Evolutionary conservation across 108 stramenopile genomes (phyloP), one percentile per base, ranked within the genome.

Genomic region (Nitzschia sp.): DNA sequence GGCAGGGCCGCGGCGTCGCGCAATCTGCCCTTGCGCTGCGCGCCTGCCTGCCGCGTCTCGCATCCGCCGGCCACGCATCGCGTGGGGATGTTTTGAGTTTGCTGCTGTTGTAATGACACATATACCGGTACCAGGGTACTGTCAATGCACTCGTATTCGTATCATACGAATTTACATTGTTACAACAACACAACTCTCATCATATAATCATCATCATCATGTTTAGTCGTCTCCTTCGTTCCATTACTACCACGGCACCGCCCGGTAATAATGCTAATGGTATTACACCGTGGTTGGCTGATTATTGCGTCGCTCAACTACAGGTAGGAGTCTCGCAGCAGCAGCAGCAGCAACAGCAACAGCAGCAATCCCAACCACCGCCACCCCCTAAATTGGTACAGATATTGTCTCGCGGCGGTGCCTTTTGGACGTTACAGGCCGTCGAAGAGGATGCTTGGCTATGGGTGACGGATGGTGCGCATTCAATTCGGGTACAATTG

Each of bases 381-480:
- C 13, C 17, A 5, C 17, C 36, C 0, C 41, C 41, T 22, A 38
- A 61, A 44, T 25, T 61, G 2, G 38, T 61, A 25, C 60, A 61
- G 45, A 34, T 61, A 4, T 1, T 61, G 1, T 2, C n/a, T 27
- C 60, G 60, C n/a, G 38, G 35, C 19, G 60, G 60, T n/a, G 45
- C 16, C 41, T 61, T 61, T 61, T 61, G 60, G 60, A 8, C 28
- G n/a, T 13, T 19, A 26, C 26, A 19, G 4, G 13, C 41, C 1
- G n/a, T 8, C 11, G 25, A 19, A 41, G 5, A 45, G 3, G 23
- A 25, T 11, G 60, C 59, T 1, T 71, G 59, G 59, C 6, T 61
- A 22, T 21, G 34, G 30, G 59, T 71, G 6, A 52, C 69, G 8
- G 69, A 71, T 53, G 69, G 69, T 28, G 31, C 45, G 34, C 27